phyloP scores from a whole-genome alignment of 2,329 filamentous ascomycete species.

The Samsoniella hepiali region DNA sequence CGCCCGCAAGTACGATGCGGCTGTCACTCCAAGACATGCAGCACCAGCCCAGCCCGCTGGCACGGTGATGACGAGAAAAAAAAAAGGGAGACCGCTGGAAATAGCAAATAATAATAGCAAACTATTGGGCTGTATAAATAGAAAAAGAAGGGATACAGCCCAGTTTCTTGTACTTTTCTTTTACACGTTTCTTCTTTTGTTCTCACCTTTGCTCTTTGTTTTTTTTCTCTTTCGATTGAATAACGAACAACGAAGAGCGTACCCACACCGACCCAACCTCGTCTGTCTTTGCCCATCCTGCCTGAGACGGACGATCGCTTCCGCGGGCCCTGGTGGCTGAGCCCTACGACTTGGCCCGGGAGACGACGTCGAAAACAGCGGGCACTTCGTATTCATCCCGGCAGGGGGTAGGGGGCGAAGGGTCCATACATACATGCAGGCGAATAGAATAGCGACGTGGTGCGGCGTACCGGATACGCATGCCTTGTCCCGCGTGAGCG shows the following conservation, averaged over 20 bases:
- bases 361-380: background rate
- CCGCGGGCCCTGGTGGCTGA: background rate
- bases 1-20: background rate
- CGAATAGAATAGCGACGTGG: background rate
- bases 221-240: too few species aligned
- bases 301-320: background rate
- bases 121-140: too few species aligned
- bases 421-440: background rate
- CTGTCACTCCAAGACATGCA: background rate
- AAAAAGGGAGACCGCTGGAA: too few species aligned
- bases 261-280: too few species aligned
- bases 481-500: background rate
- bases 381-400: background rate
- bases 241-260: too few species aligned
- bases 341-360: background rate
- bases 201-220: too few species aligned
- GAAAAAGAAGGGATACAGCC: too few species aligned
- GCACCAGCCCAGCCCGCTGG: background rate
- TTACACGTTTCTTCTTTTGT: too few species aligned
- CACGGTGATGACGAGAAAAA: too few species aligned
- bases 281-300: too few species aligned
- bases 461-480: background rate
- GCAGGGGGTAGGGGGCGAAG: background rate
- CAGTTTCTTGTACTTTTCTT: too few species aligned
- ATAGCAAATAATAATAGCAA: too few species aligned